phyloP scores from a whole-genome alignment of 306 rosid genomes.

The Rosa chinensis region DNA sequence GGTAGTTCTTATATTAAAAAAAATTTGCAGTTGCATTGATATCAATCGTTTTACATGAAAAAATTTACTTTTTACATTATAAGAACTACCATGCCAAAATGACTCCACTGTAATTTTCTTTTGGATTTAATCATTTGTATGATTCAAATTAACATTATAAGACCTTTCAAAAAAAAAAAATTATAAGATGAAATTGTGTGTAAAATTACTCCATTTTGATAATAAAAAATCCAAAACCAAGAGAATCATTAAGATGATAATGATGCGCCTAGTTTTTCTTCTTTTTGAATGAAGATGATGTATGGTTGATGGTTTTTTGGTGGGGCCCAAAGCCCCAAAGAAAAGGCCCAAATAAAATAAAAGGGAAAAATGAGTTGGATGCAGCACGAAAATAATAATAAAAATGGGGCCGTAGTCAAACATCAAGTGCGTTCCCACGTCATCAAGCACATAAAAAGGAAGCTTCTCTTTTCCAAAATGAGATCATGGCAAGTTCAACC shows the following conservation, averaged over 20 bases:
- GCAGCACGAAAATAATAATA: slow-evolving; percentile 15
- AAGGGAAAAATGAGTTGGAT: neutral
- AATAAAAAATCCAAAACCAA: neutral
- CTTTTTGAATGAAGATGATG: neutral
- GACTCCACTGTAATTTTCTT: neutral
- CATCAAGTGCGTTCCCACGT: slow-evolving; percentile 31
- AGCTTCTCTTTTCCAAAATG: slow-evolving; percentile 1
- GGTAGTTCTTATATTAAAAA: too few relatives aligned
- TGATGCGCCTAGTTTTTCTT: neutral
- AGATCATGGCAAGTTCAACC: slow-evolving; percentile 10
- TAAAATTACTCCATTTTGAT: neutral
- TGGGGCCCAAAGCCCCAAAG: slow-evolving; percentile 7
- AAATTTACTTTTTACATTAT: too few relatives aligned
- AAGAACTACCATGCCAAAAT: neutral
- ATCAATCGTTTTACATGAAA: too few relatives aligned
- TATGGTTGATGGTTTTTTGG: neutral
- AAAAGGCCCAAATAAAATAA: slow-evolving; percentile 5
- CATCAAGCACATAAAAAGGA: slow-evolving; percentile 22
- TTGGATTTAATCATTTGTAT: too few relatives aligned
- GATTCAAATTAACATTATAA: too few relatives aligned
- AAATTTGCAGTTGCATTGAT: too few relatives aligned
- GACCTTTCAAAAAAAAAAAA: too few relatives aligned
- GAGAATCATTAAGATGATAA: slow-evolving; percentile 3
- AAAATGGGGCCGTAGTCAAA: slow-evolving; percentile 11
- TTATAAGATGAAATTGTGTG: neutral